Evolutionary conservation across 306 rosid genomes (phyloP).

Genomic region (Calophaca sinica): DNA sequence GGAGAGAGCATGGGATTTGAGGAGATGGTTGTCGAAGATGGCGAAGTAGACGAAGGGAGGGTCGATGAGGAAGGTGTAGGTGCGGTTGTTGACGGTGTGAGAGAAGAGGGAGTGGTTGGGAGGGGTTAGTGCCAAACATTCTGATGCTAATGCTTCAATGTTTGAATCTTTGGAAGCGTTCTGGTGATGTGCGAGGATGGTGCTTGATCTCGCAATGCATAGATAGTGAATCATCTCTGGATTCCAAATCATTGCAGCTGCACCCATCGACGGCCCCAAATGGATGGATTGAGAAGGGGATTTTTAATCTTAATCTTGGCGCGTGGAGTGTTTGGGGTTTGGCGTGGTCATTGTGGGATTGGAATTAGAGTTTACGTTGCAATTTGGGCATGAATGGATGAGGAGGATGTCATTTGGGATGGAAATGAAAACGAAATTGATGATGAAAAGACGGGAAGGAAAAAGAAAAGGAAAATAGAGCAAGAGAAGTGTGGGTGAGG

Average conservation of each 20-base stretch:
- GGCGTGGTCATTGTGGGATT: no score
- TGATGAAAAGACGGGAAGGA: no score
- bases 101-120: slow-evolving; percentile 66
- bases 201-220: slow-evolving; percentile 76
- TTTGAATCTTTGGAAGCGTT: slow-evolving; percentile 45
- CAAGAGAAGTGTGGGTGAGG: no score
- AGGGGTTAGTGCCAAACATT: slow-evolving; percentile 73
- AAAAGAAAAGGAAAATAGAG: no score
- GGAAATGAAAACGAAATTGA: no score
- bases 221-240: slow-evolving; percentile 69
- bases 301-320: neutral
- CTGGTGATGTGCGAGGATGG: slow-evolving; percentile 65
- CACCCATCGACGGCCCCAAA: neutral
- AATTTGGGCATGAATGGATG: neutral
- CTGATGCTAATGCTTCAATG: slow-evolving; percentile 62
- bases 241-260: slow-evolving; percentile 50
- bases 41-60: slow-evolving; percentile 69
- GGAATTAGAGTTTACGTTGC: neutral
- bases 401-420: no score
- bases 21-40: slow-evolving; percentile 58
- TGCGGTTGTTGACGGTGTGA: slow-evolving; percentile 67
- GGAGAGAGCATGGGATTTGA: slow-evolving; percentile 57
- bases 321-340: no score
- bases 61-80: slow-evolving; percentile 63
- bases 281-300: neutral